Conservation (phyloP, 2,329 filamentous ascomycete genomes). For the Bipolaris gigantea region DNA sequence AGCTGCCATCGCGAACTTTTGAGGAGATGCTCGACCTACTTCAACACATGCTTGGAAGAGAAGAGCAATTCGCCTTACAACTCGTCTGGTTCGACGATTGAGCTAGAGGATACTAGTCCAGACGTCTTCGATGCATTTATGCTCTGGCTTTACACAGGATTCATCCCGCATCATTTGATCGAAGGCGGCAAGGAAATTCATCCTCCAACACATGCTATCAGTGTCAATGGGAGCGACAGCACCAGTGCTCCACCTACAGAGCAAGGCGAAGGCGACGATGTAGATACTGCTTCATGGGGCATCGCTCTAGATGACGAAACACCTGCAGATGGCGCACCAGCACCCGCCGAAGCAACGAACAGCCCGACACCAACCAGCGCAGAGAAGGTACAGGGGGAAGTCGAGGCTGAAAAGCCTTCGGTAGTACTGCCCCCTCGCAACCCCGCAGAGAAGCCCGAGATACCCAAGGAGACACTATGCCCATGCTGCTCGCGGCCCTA, state of each 20-base stretch:
- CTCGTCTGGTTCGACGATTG: constrained; percentile 28
- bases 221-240: constrained; percentile 23
- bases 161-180: constrained; percentile 43
- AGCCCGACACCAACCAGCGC: constrained; percentile 23
- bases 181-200: constrained; percentile 40
- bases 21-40: constrained; percentile 39
- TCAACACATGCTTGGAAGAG: constrained; percentile 36
- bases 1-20: constrained; percentile 41
- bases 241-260: constrained; percentile 11
- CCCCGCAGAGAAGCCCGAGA: constrained; percentile 37
- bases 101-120: constrained; percentile 39
- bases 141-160: constrained; percentile 44
- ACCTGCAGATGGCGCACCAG: constrained; percentile 11
- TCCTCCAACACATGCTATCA: constrained; percentile 32
- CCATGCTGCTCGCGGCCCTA: constrained; percentile 42
- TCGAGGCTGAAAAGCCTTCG: constrained; percentile 29
- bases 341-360: constrained; percentile 13
- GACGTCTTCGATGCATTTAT: constrained; percentile 45
- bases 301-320: constrained; percentile 40
- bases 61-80: constrained; percentile 39
- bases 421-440: constrained; percentile 31
- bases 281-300: constrained; percentile 41
- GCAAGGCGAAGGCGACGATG: constrained; percentile 32
- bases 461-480: constrained; percentile 42
- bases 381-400: constrained; percentile 38